These are phyloP conservation scores for Fomes fomentarius DNA, from an alignment of 1,284 basidiomycete genomes.

Conservation along the genomic window DNA sequence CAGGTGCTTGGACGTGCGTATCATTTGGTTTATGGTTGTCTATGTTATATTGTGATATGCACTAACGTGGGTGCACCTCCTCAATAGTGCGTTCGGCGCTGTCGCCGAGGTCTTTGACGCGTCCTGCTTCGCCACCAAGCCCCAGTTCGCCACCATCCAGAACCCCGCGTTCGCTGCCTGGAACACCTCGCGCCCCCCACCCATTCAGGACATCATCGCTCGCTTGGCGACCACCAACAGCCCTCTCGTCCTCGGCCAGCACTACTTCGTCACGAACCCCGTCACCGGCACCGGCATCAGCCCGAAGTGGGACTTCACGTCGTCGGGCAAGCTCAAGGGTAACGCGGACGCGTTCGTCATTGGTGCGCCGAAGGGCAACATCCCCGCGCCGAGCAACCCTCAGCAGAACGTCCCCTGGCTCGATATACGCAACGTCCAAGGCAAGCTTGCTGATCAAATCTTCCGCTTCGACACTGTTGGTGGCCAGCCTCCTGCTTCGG, in stretches of 20 bases:
- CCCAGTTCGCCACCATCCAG: slow-evolving; percentile 43
- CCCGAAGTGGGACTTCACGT: slow-evolving; percentile 63
- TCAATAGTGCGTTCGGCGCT: slow-evolving; percentile 51
- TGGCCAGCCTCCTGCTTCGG: slow-evolving; percentile 62
- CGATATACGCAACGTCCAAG: slow-evolving; percentile 48
- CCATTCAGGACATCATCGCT: slow-evolving; percentile 42
- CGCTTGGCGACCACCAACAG: slow-evolving; percentile 30
- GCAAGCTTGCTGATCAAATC: slow-evolving; percentile 53
- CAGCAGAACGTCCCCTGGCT: slow-evolving; percentile 60
- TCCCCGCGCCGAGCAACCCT: slow-evolving; percentile 47
- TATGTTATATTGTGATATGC: no score
- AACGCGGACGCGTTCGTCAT: slow-evolving; percentile 52
- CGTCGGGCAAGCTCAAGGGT: slow-evolving; percentile 39
- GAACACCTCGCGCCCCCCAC: slow-evolving; percentile 32
- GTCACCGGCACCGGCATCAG: slow-evolving; percentile 43
- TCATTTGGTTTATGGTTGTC: neutral
- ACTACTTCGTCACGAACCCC: slow-evolving; percentile 57
- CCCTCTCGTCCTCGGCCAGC: slow-evolving; percentile 49
- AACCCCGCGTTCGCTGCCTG: slow-evolving; percentile 45
- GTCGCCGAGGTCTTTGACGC: slow-evolving; percentile 62
- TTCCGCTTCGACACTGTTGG: slow-evolving; percentile 60
- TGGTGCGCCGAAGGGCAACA: slow-evolving; percentile 43
- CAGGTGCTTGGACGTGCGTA: slow-evolving; percentile 40
- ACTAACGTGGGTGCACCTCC: no score
- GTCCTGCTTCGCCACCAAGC: slow-evolving; percentile 50